Conservation (phyloP, 495 filamentous ascomycete species). For the Poronia punctata region DNA sequence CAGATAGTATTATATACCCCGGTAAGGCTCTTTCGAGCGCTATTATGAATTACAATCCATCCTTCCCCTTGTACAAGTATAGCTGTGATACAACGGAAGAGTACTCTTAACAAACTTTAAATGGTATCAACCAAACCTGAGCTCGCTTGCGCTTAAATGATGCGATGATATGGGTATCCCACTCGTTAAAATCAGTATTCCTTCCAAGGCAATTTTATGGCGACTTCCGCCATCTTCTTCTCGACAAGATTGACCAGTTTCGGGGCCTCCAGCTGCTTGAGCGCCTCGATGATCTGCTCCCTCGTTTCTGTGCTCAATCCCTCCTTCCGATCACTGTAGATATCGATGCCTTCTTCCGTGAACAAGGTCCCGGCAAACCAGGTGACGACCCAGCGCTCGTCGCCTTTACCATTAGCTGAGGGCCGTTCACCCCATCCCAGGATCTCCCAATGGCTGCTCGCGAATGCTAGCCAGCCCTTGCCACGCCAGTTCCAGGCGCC, state of each 20-base stretch:
- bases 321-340: slow-evolving; percentile 53
- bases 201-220: slow-evolving; percentile 39
- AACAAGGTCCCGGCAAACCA: slow-evolving; percentile 71
- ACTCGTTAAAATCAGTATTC: slow-evolving; percentile 11
- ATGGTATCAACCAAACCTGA: background rate
- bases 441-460: slow-evolving; percentile 64
- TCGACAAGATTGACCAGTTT: slow-evolving; percentile 33
- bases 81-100: background rate
- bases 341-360: slow-evolving; percentile 67
- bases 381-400: slow-evolving; percentile 60
- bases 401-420: slow-evolving; percentile 19
- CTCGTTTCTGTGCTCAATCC: slow-evolving; percentile 44
- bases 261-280: slow-evolving; percentile 34
- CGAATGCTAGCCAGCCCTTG: slow-evolving; percentile 58
- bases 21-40: background rate
- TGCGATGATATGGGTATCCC: too few species aligned
- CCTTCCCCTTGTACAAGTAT: background rate
- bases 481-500: slow-evolving; percentile 65
- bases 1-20: slow-evolving; percentile 10
- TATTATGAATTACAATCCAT: slow-evolving; percentile 1
- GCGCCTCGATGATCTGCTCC: slow-evolving; percentile 33
- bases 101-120: background rate
- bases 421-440: slow-evolving; percentile 55
- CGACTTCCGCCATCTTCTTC: slow-evolving; percentile 39
- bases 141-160: slow-evolving; percentile 2